phyloP scores from a whole-genome alignment of 768 basidiomycete genomes.

The Russula lepida region DNA sequence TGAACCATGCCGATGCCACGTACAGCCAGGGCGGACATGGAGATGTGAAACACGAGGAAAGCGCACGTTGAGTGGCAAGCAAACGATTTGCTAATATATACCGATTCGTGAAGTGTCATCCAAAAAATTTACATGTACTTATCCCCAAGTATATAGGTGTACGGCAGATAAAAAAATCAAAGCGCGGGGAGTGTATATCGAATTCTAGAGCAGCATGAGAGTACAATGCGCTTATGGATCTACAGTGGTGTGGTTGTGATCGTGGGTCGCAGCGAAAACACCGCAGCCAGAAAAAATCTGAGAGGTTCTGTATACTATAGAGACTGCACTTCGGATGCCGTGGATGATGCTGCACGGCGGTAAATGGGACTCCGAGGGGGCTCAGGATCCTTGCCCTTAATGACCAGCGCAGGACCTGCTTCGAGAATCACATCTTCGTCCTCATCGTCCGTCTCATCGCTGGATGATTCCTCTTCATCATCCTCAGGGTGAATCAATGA shows the following conservation, averaged over 20 bases:
- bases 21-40: not conserved
- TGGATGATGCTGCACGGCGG: not conserved
- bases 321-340: not conserved
- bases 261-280: not conserved
- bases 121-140: not conserved
- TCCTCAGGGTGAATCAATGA: slow-evolving; percentile 30
- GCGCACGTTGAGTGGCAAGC: not conserved
- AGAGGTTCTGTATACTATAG: not conserved
- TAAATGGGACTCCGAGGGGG: not conserved
- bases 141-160: not conserved
- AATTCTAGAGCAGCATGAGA: slow-evolving; percentile 4
- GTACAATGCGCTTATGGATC: slow-evolving; percentile 5
- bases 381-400: slow-evolving; percentile 28
- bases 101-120: not conserved
- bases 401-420: slow-evolving; percentile 55
- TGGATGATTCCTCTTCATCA: slow-evolving; percentile 13
- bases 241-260: slow-evolving; percentile 1
- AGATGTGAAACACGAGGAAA: not conserved
- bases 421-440: slow-evolving; percentile 71
- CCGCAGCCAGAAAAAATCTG: not conserved
- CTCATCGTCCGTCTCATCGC: slow-evolving; percentile 35
- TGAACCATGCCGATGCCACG: too few relatives aligned
- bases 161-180: not conserved
- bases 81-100: not conserved
- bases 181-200: not conserved